Base-by-base conservation (phyloP, 2,329 filamentous ascomycete species). In the Trichoderma breve region DNA sequence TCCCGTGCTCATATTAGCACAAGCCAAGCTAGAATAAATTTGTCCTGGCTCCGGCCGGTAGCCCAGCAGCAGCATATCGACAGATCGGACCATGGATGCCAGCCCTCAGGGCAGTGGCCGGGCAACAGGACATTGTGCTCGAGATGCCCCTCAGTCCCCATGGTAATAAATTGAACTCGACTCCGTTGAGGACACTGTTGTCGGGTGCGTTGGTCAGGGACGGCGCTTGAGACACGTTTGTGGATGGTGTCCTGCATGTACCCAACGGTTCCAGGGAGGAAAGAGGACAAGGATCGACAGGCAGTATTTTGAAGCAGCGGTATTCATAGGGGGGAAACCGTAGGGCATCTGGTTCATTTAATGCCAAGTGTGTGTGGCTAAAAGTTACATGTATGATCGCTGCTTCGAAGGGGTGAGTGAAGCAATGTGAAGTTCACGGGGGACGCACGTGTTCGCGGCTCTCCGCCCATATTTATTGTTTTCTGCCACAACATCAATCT, bases 101-200 rank as follows among this genome's bases (percentile, higher is more conserved):
- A 12, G 4, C 2, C 51, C 36, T 26, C 26, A 34, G 15, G 47
- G 15, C 36, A 24, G 61, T 61, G 55, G 36, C 66, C 7, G 9
- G 55, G 36, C 66, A 69, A 69, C 66, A 55, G n/a, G 7, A 47
- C 28, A 34, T 61, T 34, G 26, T 61, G 28, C 36, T 28, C 9
- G 26, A 21, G 26, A 6, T 24, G 11, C 53, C 53, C 34, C 39
- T 21, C 36, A 9, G 36, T 66, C 43, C 43, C 63, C 63, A 60
- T 32, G 65, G 53, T 21, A 36, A 60, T 47, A 24, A 32, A 34
- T 26, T 47, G 12, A 26, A 47, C 26, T 26, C 26, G n/a, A 47
- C 12, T 11, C 65, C 65, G 47, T 26, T 51, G 34, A 68, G 65
- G 65, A 69, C 66, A 69, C 55, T 5, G 66, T 69, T 69, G 66